Base-by-base conservation (phyloP, 495 filamentous ascomycete species). In the Letharia columbiana region DNA sequence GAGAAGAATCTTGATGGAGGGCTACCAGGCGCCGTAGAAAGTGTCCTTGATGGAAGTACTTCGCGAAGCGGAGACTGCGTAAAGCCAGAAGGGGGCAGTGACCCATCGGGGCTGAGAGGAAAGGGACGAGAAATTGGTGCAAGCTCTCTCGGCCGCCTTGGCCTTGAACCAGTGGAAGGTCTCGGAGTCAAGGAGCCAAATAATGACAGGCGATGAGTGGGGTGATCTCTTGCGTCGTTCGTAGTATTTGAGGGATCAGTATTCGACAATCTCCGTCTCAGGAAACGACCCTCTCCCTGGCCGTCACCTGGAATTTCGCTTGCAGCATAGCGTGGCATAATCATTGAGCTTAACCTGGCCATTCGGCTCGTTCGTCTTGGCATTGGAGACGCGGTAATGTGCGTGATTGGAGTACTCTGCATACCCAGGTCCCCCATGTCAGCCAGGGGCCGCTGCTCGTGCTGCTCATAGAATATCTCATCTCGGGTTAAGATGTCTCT, bases 261-360 rank as follows among this genome's bases (percentile, higher is more conserved):
- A 18, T 67, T 57, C 52, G 69, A 71, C 12, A 71, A 56, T 44
- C 66, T 60, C 28, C 69, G 77, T 61, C 82, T 76, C 73, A 84
- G 76, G 63, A 79, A 77, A 68, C 78, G 79, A 23, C 78, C 80
- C 67, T 82, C 77, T 56, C 78, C 80, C 37, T 78, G 74, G 45
- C 79, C 75, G 59, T 80, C 80, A 65, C 68, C 78, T 10, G 79
- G 72, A 44, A 78, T 71, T 11, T 76, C 78, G 35, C 77, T 76
- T 18, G 78, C 79, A 18, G 81, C 76, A 18, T 77, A 78, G 62
- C 82, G 78, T n/a, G 81, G 80, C 33, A 82, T 69, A 35, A 84
- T 75, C 65, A 79, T 76, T 13, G 81, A 81, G 31, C 80, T 79
- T 40, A 84, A 66, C 13, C 81, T 74, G 60, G 81, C 81, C 75